Evolutionary conservation across 2,329 filamentous ascomycete genomes (phyloP).

Genomic region (Mycosphaerelloides madeirae): DNA sequence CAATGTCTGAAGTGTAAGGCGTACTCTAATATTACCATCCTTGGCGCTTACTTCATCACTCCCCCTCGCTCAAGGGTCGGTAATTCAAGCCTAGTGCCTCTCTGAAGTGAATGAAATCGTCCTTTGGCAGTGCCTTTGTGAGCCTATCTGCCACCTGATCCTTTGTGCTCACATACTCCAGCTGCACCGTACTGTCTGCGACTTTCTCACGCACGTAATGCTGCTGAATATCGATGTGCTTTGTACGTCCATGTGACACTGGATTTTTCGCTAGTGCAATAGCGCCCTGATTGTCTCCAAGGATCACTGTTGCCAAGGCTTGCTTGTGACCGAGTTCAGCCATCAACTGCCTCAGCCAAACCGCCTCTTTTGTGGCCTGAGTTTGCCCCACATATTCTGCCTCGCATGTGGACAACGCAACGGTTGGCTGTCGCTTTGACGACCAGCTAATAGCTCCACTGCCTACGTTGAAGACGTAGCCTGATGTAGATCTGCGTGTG

Average conservation of each 20-base stretch:
- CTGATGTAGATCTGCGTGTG: slow-evolving; percentile 20
- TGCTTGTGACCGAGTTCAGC: neutral
- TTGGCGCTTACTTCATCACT: no score
- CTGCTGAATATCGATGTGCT: no score
- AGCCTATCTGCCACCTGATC: slow-evolving; percentile 9
- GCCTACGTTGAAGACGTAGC: slow-evolving; percentile 22
- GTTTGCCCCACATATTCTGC: slow-evolving; percentile 22
- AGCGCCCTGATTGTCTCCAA: slow-evolving; percentile 8
- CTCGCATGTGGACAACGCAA: slow-evolving; percentile 21
- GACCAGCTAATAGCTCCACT: slow-evolving; percentile 20
- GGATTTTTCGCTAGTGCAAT: slow-evolving; percentile 4
- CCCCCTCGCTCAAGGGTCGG: no score
- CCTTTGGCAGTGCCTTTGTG: slow-evolving; percentile 6
- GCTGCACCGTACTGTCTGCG: neutral
- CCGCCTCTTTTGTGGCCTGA: slow-evolving; percentile 21
- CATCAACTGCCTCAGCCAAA: slow-evolving; percentile 17
- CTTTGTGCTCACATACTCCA: slow-evolving; percentile 1
- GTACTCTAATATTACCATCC: no score
- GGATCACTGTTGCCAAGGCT: slow-evolving; percentile 5
- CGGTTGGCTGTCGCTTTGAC: slow-evolving; percentile 17
- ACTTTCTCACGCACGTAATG: slow-evolving; percentile 1
- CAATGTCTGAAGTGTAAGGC: no score
- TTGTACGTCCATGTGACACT: slow-evolving; percentile 1
- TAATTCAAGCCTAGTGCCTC: no score
- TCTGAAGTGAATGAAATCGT: no score